A percentile compares a stretch with the other conserved stretches of the same genome.
Conservation (phyloP, 257 asterid species). For the Solanum sparsipilum region DNA sequence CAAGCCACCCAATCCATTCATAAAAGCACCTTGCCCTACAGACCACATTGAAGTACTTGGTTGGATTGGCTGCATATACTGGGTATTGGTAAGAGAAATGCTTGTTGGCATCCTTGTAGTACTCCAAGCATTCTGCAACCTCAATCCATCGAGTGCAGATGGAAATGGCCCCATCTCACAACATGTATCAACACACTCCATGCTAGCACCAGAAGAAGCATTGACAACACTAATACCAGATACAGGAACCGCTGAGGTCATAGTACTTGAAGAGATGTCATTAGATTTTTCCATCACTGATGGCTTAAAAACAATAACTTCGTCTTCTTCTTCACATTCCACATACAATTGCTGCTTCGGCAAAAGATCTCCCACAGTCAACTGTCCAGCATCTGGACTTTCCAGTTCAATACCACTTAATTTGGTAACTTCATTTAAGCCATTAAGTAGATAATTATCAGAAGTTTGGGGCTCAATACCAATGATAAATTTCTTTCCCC, state of each 20-base stretch:
- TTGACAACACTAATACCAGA: background rate
- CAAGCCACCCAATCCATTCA: constrained; percentile 45
- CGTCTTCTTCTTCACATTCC: constrained; percentile 47
- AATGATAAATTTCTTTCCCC: constrained; percentile 52
- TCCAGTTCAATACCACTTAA: constrained; percentile 13
- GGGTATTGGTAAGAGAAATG: constrained; percentile 18
- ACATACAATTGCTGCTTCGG: constrained; percentile 23
- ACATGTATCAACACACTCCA: constrained; percentile 15
- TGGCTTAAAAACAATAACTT: constrained; percentile 88
- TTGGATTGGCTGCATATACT: constrained; percentile 36
- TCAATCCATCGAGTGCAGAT: constrained; percentile 27
- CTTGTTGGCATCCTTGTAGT: constrained; percentile 21
- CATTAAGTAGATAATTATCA: constrained; percentile 33
- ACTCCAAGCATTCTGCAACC: constrained; percentile 25
- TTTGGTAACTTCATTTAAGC: constrained; percentile 24
- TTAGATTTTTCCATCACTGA: constrained; percentile 43
- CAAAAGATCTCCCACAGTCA: constrained; percentile 14
- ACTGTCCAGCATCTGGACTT: constrained; percentile 14
- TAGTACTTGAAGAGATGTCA: constrained; percentile 23
- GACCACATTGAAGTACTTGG: constrained; percentile 42
- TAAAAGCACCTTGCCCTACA: constrained; percentile 29
- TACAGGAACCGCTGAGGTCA: constrained; percentile 13
- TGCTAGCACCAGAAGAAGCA: constrained; percentile 22
- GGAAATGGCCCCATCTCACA: constrained; percentile 28
- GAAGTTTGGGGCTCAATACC: constrained; percentile 50